Percentiles rank a stretch among this genome's conserved stretches.
Evolutionary conservation across 495 filamentous ascomycete genomes (phyloP).

Genomic region (Neurospora sp.): DNA sequence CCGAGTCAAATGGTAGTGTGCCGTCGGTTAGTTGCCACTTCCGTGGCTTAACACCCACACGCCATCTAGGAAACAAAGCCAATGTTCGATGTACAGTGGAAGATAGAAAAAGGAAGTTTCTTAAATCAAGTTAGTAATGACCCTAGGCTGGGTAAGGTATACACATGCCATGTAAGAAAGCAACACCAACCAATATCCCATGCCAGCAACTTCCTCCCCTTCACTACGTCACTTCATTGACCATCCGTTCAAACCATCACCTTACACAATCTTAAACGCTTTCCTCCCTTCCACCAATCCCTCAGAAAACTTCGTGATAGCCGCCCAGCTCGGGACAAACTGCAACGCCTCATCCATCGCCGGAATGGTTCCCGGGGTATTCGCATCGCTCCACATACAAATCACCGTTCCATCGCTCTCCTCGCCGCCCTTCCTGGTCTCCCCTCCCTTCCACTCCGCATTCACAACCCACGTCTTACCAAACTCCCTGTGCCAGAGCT

Average conservation of each 20-base stretch:
- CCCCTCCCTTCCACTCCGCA: conserved; percentile 50
- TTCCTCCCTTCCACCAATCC: conserved; percentile 68
- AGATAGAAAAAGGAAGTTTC: background rate
- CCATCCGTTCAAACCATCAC: background rate
- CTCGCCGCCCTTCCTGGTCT: conserved; percentile 9
- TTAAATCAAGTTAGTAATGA: background rate
- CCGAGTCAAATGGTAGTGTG: background rate
- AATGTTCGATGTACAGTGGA: background rate
- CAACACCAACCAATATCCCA: background rate
- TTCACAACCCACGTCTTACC: conserved; percentile 64
- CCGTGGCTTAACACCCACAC: background rate
- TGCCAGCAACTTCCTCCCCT: background rate
- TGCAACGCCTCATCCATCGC: conserved; percentile 73
- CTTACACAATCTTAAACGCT: conserved; percentile 24
- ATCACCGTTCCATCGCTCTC: conserved; percentile 58
- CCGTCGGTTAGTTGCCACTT: background rate
- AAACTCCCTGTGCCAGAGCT: conserved; percentile 57
- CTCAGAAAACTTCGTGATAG: conserved; percentile 61
- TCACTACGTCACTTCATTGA: background rate
- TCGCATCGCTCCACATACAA: conserved; percentile 86
- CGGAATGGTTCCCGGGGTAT: conserved; percentile 60
- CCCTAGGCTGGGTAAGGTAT: background rate
- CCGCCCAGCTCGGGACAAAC: conserved; percentile 72
- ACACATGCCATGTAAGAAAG: background rate
- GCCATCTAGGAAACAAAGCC: background rate